Percentiles rank a stretch among this genome's conserved stretches.
Evolutionary conservation across 768 basidiomycete genomes (phyloP).

Genomic region (Auriculariales sp.): DNA sequence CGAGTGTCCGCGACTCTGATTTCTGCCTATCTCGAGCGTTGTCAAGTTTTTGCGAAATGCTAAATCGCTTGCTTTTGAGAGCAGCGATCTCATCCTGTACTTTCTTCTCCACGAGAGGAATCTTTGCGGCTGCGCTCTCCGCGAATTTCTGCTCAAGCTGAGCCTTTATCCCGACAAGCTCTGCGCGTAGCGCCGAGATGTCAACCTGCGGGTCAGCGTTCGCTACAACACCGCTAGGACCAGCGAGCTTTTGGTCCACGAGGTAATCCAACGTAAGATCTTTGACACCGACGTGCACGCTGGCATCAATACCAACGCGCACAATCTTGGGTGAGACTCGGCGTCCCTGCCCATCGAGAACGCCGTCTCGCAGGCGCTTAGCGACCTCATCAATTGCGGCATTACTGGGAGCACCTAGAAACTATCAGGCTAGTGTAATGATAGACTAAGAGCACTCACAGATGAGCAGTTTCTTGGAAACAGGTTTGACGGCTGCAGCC

Average conservation of each 20-base stretch:
- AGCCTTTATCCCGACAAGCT: slow-evolving; percentile 56
- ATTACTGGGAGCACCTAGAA: slow-evolving; percentile 97
- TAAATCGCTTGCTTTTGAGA: slow-evolving; percentile 49
- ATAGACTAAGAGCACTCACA: no score
- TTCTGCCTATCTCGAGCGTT: slow-evolving; percentile 70
- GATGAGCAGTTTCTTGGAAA: slow-evolving; percentile 62
- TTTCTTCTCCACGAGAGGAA: not conserved
- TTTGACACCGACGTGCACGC: slow-evolving; percentile 65
- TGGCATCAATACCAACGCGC: slow-evolving; percentile 66
- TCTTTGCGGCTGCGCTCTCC: slow-evolving; percentile 20
- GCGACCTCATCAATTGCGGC: slow-evolving; percentile 97
- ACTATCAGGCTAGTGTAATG: no score
- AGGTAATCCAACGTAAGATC: slow-evolving; percentile 80
- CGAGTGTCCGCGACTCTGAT: slow-evolving; percentile 65
- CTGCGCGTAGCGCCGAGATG: slow-evolving; percentile 33
- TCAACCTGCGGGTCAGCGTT: slow-evolving; percentile 25
- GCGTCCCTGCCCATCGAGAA: slow-evolving; percentile 38
- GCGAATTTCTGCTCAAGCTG: slow-evolving; percentile 41
- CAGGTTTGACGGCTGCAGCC: slow-evolving; percentile 24
- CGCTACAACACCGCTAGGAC: slow-evolving; percentile 8
- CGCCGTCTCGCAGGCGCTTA: slow-evolving; percentile 69
- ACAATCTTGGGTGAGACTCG: slow-evolving; percentile 63
- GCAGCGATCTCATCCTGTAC: slow-evolving; percentile 45
- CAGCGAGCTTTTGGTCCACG: slow-evolving; percentile 53
- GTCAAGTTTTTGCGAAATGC: slow-evolving; percentile 57